Evolutionary conservation across 768 basidiomycete species (phyloP).

Genomic region (Trametes punicea): DNA sequence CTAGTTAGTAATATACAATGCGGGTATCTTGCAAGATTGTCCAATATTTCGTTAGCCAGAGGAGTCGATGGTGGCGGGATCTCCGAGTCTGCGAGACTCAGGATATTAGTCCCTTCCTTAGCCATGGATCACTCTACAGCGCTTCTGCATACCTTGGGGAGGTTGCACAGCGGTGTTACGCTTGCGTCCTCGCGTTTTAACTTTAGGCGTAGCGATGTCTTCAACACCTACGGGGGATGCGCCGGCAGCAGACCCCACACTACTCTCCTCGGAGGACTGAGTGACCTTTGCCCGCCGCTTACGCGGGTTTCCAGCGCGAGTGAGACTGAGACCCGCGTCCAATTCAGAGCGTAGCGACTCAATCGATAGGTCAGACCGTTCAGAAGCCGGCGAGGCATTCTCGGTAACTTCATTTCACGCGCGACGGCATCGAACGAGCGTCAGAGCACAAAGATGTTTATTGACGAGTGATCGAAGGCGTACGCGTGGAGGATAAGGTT

Average conservation of each 20-base stretch:
- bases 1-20: constrained; percentile 88
- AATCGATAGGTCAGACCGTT: background rate
- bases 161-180: background rate
- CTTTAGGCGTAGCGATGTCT: background rate
- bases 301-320: background rate
- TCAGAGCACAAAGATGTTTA: constrained; percentile 4
- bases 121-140: background rate
- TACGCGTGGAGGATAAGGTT: constrained; percentile 9
- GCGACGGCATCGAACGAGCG: background rate
- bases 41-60: constrained; percentile 66
- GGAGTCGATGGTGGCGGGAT: constrained; percentile 36
- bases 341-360: background rate
- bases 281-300: constrained; percentile 4
- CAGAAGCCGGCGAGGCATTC: background rate
- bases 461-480: constrained; percentile 13
- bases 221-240: too few relatives aligned
- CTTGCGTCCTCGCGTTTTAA: background rate
- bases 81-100: background rate
- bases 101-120: background rate
- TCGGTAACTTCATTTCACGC: background rate
- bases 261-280: background rate
- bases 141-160: background rate
- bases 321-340: background rate
- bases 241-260: background rate
- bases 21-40: constrained; percentile 73